Evolutionary conservation across 2,329 filamentous ascomycete species (phyloP).

Genomic region (Seiridium unicorne): DNA sequence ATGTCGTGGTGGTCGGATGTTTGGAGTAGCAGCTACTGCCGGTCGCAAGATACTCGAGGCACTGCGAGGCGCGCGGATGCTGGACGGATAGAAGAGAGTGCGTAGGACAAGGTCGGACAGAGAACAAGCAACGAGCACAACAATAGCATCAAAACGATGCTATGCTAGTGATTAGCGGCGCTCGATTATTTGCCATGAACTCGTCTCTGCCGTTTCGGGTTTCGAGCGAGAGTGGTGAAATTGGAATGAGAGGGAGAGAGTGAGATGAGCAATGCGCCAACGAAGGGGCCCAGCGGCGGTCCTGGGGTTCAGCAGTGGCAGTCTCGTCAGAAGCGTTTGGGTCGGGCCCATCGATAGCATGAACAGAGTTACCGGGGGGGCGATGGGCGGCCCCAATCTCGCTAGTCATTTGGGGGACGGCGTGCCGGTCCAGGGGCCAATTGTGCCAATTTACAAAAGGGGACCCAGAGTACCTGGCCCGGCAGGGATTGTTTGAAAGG

Average conservation of each 20-base stretch:
- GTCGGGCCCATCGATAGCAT: constrained; percentile 19
- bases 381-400: constrained; percentile 35
- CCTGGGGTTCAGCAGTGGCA: background rate
- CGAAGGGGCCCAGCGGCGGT: constrained; percentile 4
- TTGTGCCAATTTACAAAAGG: background rate
- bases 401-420: constrained; percentile 32
- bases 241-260: constrained; percentile 10
- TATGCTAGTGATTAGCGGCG: constrained; percentile 3
- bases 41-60: background rate
- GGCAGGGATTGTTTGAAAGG: constrained; percentile 6
- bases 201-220: constrained; percentile 12
- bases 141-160: constrained; percentile 1
- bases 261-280: constrained; percentile 13
- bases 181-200: constrained; percentile 6
- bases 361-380: constrained; percentile 21
- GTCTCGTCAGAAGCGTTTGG: constrained; percentile 17
- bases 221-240: constrained; percentile 7
- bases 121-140: constrained; percentile 3
- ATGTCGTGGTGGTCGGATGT: background rate
- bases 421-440: background rate
- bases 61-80: background rate
- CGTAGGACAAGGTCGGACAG: background rate
- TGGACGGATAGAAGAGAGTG: background rate
- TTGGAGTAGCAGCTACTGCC: constrained; percentile 1
- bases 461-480: background rate